Base-by-base conservation (phyloP, 2,329 filamentous ascomycete genomes). In the Aphanocladium album region DNA sequence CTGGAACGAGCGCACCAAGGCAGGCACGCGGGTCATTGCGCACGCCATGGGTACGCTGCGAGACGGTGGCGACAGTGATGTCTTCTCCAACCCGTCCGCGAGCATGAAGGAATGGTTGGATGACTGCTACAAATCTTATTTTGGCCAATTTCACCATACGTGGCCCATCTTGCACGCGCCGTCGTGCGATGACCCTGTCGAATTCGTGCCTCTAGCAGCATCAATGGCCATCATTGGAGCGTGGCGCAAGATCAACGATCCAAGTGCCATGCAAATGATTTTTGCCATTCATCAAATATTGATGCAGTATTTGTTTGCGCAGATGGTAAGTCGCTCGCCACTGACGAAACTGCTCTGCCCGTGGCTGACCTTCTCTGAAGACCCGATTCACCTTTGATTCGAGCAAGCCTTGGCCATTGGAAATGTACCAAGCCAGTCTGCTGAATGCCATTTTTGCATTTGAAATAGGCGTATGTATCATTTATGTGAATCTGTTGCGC, bases 101-200 rank as follows among this genome's bases (percentile, higher is more conserved):
- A 63, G 17, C 25, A 63, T 41, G 53, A 67, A 65, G 30, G 8
- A 52, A 1, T 70, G 68, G 69, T 62, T 68, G 3, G 50, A 62
- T 16, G 61, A 59, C 3, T 65, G 64, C 27, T 62, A 67, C 1
- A 66, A 69, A 0, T 66, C 70, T 0, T 82, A 78, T 39, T 71
- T 80, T n/a, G 66, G 67, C 0, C 62, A 69, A 0, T 76, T 79
- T 33, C 77, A 79, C 60, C 68, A 76, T 30, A 70, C 70, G 1
- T 79, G 76, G 70, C 74, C 78, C 6, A 65, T 78, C 2, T 64
- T 80, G 4, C 76, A 78, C 62, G 69, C 67, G 0, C 75, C 77
- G 1, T 65, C 70, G 0, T 73, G 73, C 54, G 70, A 68, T 41
- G 69, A 73, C 35, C 68, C 61, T 16, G 68, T 68, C 23, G 49